phyloP scores from a whole-genome alignment of 2,329 filamentous ascomycete genomes.

The Pseudocercospora eumusae region DNA sequence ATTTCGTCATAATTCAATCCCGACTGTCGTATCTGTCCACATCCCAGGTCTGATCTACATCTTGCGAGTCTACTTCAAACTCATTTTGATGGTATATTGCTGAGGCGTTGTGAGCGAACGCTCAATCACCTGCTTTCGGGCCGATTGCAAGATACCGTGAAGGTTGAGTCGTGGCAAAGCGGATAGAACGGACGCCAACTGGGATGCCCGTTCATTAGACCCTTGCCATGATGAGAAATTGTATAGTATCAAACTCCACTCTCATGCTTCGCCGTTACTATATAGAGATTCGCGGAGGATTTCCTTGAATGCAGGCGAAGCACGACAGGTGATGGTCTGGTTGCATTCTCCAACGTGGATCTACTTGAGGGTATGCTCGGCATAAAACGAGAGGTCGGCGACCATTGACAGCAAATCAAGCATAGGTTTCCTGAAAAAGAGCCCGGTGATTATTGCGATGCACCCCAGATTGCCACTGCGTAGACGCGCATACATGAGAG shows the following conservation, averaged over 20 bases:
- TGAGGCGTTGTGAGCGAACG: slow-evolving; percentile 8
- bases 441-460: neutral
- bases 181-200: slow-evolving; percentile 17
- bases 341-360: neutral
- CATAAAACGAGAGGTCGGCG: neutral
- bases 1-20: neutral
- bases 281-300: slow-evolving; percentile 5
- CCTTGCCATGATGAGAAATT: slow-evolving; percentile 4
- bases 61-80: slow-evolving; percentile 11
- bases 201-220: slow-evolving; percentile 3
- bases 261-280: neutral
- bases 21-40: neutral
- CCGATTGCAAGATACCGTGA: slow-evolving; percentile 21
- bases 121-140: slow-evolving; percentile 14
- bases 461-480: slow-evolving; percentile 21
- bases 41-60: slow-evolving; percentile 9
- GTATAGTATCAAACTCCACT: slow-evolving; percentile 1
- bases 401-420: slow-evolving; percentile 2
- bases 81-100: neutral
- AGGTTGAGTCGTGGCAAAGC: slow-evolving; percentile 24
- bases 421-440: neutral
- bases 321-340: neutral
- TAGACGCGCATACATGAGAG: slow-evolving; percentile 13
- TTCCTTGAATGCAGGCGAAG: neutral
- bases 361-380: neutral